Conservation (phyloP, 768 basidiomycete genomes). For the Galerina marginata region DNA sequence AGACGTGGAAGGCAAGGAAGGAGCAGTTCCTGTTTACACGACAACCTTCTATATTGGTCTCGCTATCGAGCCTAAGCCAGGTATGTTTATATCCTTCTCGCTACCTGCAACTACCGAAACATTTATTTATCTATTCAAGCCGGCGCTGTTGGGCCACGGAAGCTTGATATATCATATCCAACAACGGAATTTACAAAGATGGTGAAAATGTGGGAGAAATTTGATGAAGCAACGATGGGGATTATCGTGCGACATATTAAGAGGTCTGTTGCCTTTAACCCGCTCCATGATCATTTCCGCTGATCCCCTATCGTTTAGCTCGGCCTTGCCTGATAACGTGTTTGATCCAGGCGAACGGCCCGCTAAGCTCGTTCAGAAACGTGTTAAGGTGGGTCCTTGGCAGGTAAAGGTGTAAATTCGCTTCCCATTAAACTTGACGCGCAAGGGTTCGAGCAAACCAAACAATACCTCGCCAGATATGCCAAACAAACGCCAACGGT, state of each 20-base stretch:
- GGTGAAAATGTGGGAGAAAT: constrained; percentile 96
- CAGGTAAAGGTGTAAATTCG: constrained; percentile 10
- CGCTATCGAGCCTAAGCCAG: constrained; percentile 86
- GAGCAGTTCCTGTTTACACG: constrained; percentile 82
- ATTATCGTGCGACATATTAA: constrained; percentile 93
- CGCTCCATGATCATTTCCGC: neutral
- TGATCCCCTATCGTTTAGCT: constrained; percentile 44
- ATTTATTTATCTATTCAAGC: constrained; percentile 48
- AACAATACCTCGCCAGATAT: constrained; percentile 67
- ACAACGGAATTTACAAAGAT: constrained; percentile 94
- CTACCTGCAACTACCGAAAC: constrained; percentile 10
- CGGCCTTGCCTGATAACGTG: constrained; percentile 79
- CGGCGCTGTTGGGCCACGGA: constrained; percentile 76
- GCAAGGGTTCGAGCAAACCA: constrained; percentile 67
- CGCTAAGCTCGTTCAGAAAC: constrained; percentile 71
- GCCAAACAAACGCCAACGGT: constrained; percentile 87
- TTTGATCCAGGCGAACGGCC: constrained; percentile 84
- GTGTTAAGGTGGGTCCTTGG: constrained; percentile 61
- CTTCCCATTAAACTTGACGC: constrained; percentile 20
- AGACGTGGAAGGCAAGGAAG: constrained; percentile 79
- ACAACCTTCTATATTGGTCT: constrained; percentile 99
- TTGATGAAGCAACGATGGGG: constrained; percentile 91
- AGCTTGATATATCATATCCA: constrained; percentile 95
- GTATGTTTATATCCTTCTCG: constrained; percentile 45
- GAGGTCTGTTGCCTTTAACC: constrained; percentile 54